Percentiles rank a stretch among this genome's conserved stretches.
Conservation (phyloP, 768 basidiomycete species). For the Agrocybe pediades region DNA sequence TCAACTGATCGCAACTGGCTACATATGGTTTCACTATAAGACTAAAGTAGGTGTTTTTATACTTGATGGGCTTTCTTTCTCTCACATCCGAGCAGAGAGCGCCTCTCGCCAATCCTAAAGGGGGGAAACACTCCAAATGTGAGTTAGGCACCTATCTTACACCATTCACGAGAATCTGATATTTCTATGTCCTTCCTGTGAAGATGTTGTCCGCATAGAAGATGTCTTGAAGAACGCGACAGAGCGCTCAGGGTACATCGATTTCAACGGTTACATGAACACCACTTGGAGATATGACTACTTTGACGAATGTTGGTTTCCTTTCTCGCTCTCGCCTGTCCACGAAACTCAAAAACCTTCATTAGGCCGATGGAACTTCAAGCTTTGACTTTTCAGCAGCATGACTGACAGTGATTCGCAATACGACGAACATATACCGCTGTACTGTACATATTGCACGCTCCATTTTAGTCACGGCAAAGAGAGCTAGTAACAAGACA, state of each 20-base stretch:
- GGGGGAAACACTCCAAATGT: conserved; percentile 26
- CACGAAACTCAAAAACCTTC: conserved; percentile 1
- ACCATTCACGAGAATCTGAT: background rate
- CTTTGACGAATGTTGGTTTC: conserved; percentile 25
- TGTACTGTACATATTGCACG: too few species aligned
- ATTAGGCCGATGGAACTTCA: conserved; percentile 23
- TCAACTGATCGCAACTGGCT: conserved; percentile 25
- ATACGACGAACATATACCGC: too few species aligned
- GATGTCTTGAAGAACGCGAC: conserved; percentile 24
- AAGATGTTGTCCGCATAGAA: conserved; percentile 27
- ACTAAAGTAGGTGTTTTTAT: conserved; percentile 13
- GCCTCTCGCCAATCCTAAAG: conserved; percentile 25
- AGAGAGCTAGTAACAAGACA: too few species aligned
- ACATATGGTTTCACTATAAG: conserved; percentile 29
- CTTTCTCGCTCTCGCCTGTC: background rate
- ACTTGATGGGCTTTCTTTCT: background rate
- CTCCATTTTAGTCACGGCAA: too few species aligned
- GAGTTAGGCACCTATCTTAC: background rate
- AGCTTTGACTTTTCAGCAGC: conserved; percentile 5
- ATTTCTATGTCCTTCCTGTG: background rate
- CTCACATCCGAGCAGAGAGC: conserved; percentile 17
- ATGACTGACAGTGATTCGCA: background rate
- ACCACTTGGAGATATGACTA: conserved; percentile 26
- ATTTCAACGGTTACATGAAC: conserved; percentile 27
- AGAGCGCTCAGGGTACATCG: conserved; percentile 27